Conservation (phyloP, 352 stramenopile species). For the Phytopythium cucurbitacearum region DNA sequence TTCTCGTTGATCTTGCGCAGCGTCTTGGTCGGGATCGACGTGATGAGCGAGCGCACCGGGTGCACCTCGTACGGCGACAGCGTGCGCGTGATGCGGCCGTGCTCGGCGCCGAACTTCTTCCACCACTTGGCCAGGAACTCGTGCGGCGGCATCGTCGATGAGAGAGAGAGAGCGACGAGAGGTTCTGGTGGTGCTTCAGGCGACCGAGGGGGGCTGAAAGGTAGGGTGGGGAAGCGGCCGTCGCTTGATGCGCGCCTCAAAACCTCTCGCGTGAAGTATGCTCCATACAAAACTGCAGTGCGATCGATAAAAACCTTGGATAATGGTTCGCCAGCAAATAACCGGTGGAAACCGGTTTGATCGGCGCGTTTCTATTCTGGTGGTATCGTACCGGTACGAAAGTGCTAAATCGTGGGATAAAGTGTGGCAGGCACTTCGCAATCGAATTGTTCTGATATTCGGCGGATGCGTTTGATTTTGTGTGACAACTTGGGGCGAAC, state of each 20-base stretch:
- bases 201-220: neutral
- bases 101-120: constrained; percentile 61
- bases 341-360: neutral
- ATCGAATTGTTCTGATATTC: too few species aligned
- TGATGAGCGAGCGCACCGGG: constrained; percentile 64
- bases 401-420: too few species aligned
- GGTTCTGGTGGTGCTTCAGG: constrained; percentile 7
- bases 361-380: neutral
- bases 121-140: constrained; percentile 65
- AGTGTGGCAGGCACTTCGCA: too few species aligned
- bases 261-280: constrained; percentile 21
- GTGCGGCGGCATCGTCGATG: constrained; percentile 33
- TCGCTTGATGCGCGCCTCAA: constrained; percentile 6
- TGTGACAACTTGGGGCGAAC: too few species aligned
- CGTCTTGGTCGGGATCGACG: constrained; percentile 69
- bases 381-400: neutral
- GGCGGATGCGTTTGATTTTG: too few species aligned
- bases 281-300: neutral
- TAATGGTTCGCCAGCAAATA: neutral
- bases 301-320: neutral
- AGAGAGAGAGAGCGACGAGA: constrained; percentile 13
- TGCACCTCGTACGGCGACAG: constrained; percentile 68
- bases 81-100: constrained; percentile 60
- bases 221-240: too few species aligned
- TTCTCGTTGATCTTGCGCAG: constrained; percentile 83